Evolutionary conservation across 257 asterid species (phyloP), one percentile per base, ranked within the genome.

Genomic region (Eucommia ulmoides): DNA sequence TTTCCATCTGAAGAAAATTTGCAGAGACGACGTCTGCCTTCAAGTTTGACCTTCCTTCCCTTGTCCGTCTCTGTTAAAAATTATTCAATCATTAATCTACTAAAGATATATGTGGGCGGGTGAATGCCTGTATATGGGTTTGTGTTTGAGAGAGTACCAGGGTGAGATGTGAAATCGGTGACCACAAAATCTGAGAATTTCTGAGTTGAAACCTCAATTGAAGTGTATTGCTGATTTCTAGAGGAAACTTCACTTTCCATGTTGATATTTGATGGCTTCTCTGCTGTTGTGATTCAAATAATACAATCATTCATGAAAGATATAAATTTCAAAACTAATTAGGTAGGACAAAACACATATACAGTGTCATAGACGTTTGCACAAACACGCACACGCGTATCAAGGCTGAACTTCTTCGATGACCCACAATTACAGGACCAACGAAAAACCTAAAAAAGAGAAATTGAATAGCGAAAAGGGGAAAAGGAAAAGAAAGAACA

Each of bases 21-120:
- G 68, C 95, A 81, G 48, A 81, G 93, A 55, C 97, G 88, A 14
- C 84, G 92, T 62, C 93, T 72, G 42, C 95, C 97, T 72, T 76
- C 76, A 65, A 88, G 71, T 68, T 67, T 84, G 55, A 74, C 77
- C 73, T 84, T 88, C 53, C 5, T 59, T 65, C 54, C 63, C 68
- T 59, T 74, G 19, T 71, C 74, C 62, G 25, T 73, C 44, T 67
- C 93, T 81, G 76, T 25, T 63, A 54, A 42, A 35, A 25, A 59
- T 58, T 45, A 50, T 17, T 19, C 19, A 18, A 55, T 56, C 58
- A 71, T 33, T 19, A 47, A 50, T 41, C 29, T 60, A 50, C 45
- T 41, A 51, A 45, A 49, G 55, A 54, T 14, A 19, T 8, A 19
- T 53, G 49, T 35, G 5, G 17, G 17, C 45, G 5, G 12, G 15